Evolutionary conservation across 805 yeast genomes (phyloP).

Genomic region (Wickerhamomyces queroliae): DNA sequence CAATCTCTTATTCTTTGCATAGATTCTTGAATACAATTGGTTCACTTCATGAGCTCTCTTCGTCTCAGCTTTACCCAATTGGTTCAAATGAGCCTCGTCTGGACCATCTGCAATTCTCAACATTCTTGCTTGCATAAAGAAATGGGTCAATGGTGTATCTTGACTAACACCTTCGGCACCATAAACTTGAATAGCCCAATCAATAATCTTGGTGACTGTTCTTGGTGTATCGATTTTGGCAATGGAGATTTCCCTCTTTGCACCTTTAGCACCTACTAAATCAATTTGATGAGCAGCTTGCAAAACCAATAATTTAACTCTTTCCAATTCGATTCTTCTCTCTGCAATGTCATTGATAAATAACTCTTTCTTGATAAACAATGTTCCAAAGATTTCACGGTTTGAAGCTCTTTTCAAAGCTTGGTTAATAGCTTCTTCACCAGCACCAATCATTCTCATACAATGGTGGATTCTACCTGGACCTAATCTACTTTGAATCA

Average conservation of each 20-base stretch:
- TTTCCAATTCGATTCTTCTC: conserved; percentile 46
- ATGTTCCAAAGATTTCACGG: conserved; percentile 46
- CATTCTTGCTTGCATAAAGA: conserved; percentile 47
- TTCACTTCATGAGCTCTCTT: conserved; percentile 33
- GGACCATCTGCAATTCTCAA: conserved; percentile 67
- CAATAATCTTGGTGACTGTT: conserved; percentile 43
- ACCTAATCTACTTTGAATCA: conserved; percentile 59
- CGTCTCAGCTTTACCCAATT: conserved; percentile 44
- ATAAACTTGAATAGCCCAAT: conserved; percentile 58
- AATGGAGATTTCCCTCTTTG: conserved; percentile 50
- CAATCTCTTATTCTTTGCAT: conserved; percentile 13
- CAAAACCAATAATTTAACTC: conserved; percentile 47
- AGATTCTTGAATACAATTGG: conserved; percentile 22
- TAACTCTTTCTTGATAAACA: conserved; percentile 43
- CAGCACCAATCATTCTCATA: conserved; percentile 59
- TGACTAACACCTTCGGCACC: conserved; percentile 64
- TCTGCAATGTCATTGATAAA: conserved; percentile 45
- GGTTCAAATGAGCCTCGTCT: conserved; percentile 58
- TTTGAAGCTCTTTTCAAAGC: conserved; percentile 46
- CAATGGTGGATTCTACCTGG: conserved; percentile 72
- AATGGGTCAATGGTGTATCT: conserved; percentile 51
- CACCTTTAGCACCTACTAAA: conserved; percentile 44
- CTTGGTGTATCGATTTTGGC: conserved; percentile 62
- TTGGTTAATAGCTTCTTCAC: conserved; percentile 45
- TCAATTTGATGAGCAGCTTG: conserved; percentile 60